These are phyloP conservation scores for Hansfordia pulvinata DNA, from an alignment of 2,329 filamentous ascomycete species.

Conservation along the genomic window DNA sequence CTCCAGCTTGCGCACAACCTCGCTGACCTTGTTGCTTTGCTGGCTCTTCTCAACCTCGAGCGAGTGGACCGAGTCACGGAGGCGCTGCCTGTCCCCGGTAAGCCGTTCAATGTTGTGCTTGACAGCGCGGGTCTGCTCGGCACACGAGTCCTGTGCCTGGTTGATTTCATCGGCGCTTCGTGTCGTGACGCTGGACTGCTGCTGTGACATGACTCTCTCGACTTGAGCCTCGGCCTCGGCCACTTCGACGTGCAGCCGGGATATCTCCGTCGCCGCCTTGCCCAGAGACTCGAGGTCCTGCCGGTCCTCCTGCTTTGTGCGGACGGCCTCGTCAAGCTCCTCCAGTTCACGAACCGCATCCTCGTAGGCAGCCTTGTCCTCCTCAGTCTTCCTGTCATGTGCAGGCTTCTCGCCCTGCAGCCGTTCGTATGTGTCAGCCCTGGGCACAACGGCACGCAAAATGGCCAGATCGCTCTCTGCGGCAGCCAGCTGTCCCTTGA, in stretches of 20 bases:
- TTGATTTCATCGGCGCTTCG: conserved; percentile 77
- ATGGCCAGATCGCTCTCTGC: conserved; percentile 35
- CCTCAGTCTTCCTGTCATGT: conserved; percentile 51
- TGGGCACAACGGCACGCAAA: conserved; percentile 47
- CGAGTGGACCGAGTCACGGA: conserved; percentile 50
- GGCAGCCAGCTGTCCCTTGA: conserved; percentile 46
- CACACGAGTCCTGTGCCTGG: conserved; percentile 53
- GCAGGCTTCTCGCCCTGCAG: conserved; percentile 59
- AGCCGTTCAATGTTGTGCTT: conserved; percentile 55
- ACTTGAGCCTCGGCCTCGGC: conserved; percentile 60
- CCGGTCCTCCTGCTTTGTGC: conserved; percentile 49
- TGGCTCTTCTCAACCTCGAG: conserved; percentile 71
- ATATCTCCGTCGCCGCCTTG: conserved; percentile 65
- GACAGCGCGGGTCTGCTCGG: conserved; percentile 51
- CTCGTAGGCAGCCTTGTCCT: conserved; percentile 45
- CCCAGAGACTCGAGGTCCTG: conserved; percentile 63
- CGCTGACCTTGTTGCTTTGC: conserved; percentile 56
- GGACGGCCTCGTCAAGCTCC: conserved; percentile 52
- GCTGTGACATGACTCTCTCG: conserved; percentile 59
- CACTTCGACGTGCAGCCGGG: conserved; percentile 60
- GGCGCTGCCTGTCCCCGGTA: conserved; percentile 56
- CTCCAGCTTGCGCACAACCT: conserved; percentile 61
- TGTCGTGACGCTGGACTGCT: conserved; percentile 50
- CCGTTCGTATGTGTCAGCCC: conserved; percentile 63
- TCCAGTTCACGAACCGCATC: conserved; percentile 48